Conservation (phyloP, 2,329 filamentous ascomycete species). For the Pyricularia grisea region DNA sequence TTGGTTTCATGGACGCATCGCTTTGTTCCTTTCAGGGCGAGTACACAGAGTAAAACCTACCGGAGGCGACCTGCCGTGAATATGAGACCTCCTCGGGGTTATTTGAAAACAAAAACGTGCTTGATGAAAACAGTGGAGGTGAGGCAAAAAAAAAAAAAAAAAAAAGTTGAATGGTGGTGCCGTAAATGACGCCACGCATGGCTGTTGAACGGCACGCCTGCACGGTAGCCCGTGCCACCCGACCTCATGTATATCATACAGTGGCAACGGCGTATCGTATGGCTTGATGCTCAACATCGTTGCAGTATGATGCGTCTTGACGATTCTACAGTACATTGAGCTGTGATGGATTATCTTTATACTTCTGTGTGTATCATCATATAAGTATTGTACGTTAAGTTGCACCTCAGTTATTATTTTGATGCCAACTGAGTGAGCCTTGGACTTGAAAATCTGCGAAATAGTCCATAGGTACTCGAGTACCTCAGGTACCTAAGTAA, state of each 20-base stretch:
- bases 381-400: not conserved
- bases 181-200: not conserved
- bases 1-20: not conserved
- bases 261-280: not conserved
- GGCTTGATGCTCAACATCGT: not conserved
- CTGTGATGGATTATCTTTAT: not conserved
- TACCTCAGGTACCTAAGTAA: too few species aligned
- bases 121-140: not conserved
- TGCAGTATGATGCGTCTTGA: not conserved
- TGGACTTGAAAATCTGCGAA: not conserved
- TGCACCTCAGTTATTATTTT: not conserved
- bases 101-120: not conserved
- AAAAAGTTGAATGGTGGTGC: not conserved
- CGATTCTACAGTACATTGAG: not conserved
- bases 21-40: not conserved
- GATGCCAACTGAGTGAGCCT: not conserved
- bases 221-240: not conserved
- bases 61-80: not conserved
- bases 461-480: too few species aligned
- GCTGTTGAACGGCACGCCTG: not conserved
- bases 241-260: not conserved
- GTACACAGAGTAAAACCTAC: not conserved
- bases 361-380: not conserved
- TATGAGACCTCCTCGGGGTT: not conserved
- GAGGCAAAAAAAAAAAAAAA: not conserved